Percentiles rank a stretch among this genome's conserved stretches.
phyloP scores from a whole-genome alignment of 495 filamentous ascomycete species.

The Trichoderma erinaceum region DNA sequence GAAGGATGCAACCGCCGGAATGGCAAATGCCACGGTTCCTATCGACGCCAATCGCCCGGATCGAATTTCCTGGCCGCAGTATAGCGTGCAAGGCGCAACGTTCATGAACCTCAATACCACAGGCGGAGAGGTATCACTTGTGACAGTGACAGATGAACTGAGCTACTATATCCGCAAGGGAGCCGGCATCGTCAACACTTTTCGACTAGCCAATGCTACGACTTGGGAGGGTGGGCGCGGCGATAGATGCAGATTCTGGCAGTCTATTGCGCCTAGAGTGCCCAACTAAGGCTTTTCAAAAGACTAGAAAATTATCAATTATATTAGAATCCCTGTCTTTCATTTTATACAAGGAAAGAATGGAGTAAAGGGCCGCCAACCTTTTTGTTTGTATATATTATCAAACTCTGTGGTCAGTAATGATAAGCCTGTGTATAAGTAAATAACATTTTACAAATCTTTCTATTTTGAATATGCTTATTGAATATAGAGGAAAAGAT shows the following conservation, averaged over 20 bases:
- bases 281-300: constrained; percentile 18
- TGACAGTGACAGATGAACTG: constrained; percentile 23
- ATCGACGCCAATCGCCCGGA: constrained; percentile 21
- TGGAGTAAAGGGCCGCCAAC: no score
- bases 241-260: constrained; percentile 50
- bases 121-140: constrained; percentile 35
- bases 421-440: no score
- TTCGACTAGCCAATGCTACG: constrained; percentile 43
- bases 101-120: constrained; percentile 52
- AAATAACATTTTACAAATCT: no score
- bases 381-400: no score
- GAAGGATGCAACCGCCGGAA: constrained; percentile 35
- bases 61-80: constrained; percentile 30
- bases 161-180: constrained; percentile 29
- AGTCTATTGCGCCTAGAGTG: constrained; percentile 34
- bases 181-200: constrained; percentile 42
- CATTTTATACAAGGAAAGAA: no score
- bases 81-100: constrained; percentile 28
- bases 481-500: no score
- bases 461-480: no score
- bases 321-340: no score
- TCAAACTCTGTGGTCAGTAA: no score
- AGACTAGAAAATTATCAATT: no score
- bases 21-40: constrained; percentile 23
- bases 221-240: constrained; percentile 56